Evolutionary conservation across 768 basidiomycete species (phyloP).

Genomic region (Phaeolepiota aurea): DNA sequence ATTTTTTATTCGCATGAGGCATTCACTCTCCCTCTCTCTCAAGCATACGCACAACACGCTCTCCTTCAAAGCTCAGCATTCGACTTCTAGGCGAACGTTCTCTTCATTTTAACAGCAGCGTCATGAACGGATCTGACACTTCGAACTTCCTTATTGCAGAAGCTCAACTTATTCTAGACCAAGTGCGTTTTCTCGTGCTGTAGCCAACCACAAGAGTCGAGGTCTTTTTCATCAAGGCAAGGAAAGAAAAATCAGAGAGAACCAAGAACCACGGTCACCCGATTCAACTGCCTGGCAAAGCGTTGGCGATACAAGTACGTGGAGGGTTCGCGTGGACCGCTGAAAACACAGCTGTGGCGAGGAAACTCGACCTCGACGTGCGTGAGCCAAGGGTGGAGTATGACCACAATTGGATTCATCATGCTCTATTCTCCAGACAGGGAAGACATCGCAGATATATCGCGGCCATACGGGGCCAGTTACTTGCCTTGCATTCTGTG

Average conservation of each 20-base stretch:
- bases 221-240: conserved; percentile 35
- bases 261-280: conserved; percentile 72
- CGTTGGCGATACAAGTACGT: conserved; percentile 59
- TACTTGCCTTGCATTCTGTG: conserved; percentile 68
- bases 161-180: conserved; percentile 55
- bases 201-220: too few species aligned
- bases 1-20: too few species aligned
- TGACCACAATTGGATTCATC: too few species aligned
- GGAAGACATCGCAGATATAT: conserved; percentile 68
- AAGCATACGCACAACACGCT: too few species aligned
- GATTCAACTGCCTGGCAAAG: conserved; percentile 67
- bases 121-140: conserved; percentile 14
- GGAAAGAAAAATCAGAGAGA: conserved; percentile 62
- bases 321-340: conserved; percentile 77
- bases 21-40: too few species aligned
- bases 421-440: conserved; percentile 48
- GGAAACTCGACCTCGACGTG: conserved; percentile 76
- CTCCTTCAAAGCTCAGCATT: too few species aligned
- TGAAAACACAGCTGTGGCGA: conserved; percentile 71
- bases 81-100: too few species aligned
- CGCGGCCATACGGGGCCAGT: conserved; percentile 87
- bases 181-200: conserved; percentile 30
- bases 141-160: conserved; percentile 66
- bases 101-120: too few species aligned
- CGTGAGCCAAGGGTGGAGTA: too few species aligned